phyloP scores from a whole-genome alignment of 495 filamentous ascomycete genomes.

The Penicillium verhagenii region DNA sequence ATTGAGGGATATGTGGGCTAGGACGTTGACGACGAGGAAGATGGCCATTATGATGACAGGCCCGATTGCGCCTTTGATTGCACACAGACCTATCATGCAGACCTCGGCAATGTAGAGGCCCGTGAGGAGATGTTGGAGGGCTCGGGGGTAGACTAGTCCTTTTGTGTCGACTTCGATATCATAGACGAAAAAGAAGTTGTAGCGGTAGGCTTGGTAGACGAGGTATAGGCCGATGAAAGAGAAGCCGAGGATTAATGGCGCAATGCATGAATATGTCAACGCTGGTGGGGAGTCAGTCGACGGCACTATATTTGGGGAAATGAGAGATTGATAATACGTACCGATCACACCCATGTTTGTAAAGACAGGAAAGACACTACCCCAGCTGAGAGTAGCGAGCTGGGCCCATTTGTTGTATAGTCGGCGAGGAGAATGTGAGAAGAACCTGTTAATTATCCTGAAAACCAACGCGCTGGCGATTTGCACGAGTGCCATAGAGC shows the following conservation, averaged over 20 bases:
- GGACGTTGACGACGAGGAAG: slow-evolving; percentile 72
- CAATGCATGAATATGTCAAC: slow-evolving; percentile 81
- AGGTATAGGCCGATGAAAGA: slow-evolving; percentile 73
- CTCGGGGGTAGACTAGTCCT: slow-evolving; percentile 81
- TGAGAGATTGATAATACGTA: slow-evolving; percentile 9
- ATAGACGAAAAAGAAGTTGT: slow-evolving; percentile 89
- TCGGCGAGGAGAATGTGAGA: slow-evolving; percentile 62
- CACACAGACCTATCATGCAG: slow-evolving; percentile 86
- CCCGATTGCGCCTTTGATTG: slow-evolving; percentile 63
- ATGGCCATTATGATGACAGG: slow-evolving; percentile 75
- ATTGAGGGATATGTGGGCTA: slow-evolving; percentile 78
- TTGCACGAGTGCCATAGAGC: slow-evolving; percentile 69
- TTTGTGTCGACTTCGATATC: slow-evolving; percentile 82
- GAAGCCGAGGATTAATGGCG: slow-evolving; percentile 81
- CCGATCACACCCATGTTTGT: slow-evolving; percentile 85
- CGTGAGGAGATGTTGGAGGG: slow-evolving; percentile 80
- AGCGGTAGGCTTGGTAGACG: slow-evolving; percentile 86
- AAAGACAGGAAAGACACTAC: slow-evolving; percentile 81
- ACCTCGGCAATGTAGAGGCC: slow-evolving; percentile 81
- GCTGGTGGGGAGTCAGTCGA: slow-evolving; percentile 29
- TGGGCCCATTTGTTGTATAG: slow-evolving; percentile 62
- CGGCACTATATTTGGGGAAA: background rate
- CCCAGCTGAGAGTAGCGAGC: slow-evolving; percentile 68
- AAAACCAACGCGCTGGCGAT: slow-evolving; percentile 71
- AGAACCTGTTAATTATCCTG: slow-evolving; percentile 67